Conservation (phyloP, 192 early-diverging fungal genomes). For the Geranomyces variabilis region DNA sequence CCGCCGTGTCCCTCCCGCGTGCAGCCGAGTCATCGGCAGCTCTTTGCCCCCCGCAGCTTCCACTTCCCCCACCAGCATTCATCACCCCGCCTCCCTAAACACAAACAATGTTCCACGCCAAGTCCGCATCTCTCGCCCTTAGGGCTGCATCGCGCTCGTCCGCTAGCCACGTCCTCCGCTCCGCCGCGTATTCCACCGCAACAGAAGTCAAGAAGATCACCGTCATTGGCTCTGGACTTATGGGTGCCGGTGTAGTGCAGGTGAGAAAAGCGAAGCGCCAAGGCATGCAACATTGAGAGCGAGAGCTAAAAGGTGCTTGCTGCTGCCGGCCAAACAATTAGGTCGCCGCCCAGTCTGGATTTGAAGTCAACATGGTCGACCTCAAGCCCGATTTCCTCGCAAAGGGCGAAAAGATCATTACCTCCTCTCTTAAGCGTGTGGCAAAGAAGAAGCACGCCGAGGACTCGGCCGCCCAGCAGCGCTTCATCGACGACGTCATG, state of each 20-base stretch:
- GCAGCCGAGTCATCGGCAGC: too few species aligned
- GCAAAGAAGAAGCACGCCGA: conserved; percentile 88
- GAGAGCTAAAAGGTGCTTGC: not conserved
- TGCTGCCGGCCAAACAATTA: conserved; percentile 53
- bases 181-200: conserved; percentile 2
- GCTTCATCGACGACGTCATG: conserved; percentile 73
- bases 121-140: not conserved
- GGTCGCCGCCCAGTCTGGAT: conserved; percentile 79
- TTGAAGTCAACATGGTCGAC: conserved; percentile 87
- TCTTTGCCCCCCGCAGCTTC: too few species aligned
- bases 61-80: too few species aligned
- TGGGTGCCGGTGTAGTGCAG: conserved; percentile 33
- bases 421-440: conserved; percentile 79
- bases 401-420: conserved; percentile 83
- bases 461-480: conserved; percentile 49
- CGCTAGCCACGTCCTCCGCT: not conserved
- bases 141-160: not conserved
- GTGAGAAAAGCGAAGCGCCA: too few species aligned
- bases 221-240: conserved; percentile 78
- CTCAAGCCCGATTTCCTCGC: conserved; percentile 68
- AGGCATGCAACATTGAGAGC: not conserved
- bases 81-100: too few species aligned
- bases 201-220: conserved; percentile 70
- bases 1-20: too few species aligned
- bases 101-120: not conserved